phyloP scores from a whole-genome alignment of 345 rosid genomes.

The Firmiana major region DNA sequence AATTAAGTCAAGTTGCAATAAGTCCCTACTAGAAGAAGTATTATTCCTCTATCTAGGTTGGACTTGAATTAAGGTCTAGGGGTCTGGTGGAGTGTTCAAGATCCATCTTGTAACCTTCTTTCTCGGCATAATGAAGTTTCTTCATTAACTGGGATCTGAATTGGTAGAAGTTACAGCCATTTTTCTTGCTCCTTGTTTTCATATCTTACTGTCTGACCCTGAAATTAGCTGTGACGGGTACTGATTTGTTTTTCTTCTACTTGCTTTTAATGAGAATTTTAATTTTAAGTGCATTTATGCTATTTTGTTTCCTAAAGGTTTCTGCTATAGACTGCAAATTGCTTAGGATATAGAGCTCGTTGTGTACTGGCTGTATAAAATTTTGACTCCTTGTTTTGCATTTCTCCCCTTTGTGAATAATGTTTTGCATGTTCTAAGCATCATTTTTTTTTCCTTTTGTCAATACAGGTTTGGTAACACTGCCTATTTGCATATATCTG shows the following conservation, averaged over 20 bases:
- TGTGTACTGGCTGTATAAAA: not conserved
- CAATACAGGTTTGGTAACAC: conserved; percentile 89
- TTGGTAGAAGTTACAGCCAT: not conserved
- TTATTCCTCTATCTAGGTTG: not conserved
- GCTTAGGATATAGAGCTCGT: not conserved
- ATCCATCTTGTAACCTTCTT: not conserved
- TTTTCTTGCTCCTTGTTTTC: not conserved
- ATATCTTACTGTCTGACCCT: not conserved
- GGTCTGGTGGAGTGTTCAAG: not conserved
- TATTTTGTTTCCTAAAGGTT: not conserved
- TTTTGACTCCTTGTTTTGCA: not conserved
- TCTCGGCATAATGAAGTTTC: not conserved
- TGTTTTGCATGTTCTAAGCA: not conserved
- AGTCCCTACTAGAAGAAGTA: not conserved
- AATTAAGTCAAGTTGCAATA: not conserved
- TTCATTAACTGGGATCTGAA: not conserved
- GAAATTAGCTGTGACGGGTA: not conserved
- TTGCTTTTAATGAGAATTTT: not conserved
- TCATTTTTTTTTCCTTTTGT: conserved; percentile 13
- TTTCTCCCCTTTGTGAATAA: not conserved
- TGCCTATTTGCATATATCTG: conserved; percentile 83
- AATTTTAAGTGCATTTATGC: not conserved
- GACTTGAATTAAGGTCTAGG: not conserved
- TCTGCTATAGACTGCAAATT: not conserved
- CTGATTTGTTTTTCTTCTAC: not conserved